Evolutionary conservation across 2,329 filamentous ascomycete genomes (phyloP).

Genomic region (Cryphonectria japonica): DNA sequence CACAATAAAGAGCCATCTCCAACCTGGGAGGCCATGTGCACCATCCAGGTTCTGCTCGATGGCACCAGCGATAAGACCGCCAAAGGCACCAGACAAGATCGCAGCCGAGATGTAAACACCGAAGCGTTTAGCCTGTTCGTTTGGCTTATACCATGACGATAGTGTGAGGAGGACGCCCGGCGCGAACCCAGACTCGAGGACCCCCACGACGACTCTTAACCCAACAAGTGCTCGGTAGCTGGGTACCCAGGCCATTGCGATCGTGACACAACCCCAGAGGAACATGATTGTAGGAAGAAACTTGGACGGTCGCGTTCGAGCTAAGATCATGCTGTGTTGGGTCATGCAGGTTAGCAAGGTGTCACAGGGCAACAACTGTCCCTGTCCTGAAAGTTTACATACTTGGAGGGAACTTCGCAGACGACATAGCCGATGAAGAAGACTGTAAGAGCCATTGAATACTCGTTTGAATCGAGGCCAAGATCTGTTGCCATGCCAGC

Average conservation of each 20-base stretch:
- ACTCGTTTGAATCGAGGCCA: constrained; percentile 44
- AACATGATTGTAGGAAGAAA: constrained; percentile 45
- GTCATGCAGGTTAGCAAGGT: not conserved
- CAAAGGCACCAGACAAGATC: constrained; percentile 43
- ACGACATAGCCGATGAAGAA: constrained; percentile 48
- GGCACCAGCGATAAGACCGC: constrained; percentile 57
- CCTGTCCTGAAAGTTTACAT: not conserved
- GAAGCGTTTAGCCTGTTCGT: constrained; percentile 21
- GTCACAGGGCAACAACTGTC: not conserved
- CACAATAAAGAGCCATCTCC: constrained; percentile 45
- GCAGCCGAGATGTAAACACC: constrained; percentile 30
- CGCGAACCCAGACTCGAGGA: constrained; percentile 61
- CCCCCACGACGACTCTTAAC: constrained; percentile 52
- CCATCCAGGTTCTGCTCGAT: constrained; percentile 40
- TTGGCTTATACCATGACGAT: constrained; percentile 64
- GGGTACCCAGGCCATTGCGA: constrained; percentile 44
- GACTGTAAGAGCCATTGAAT: constrained; percentile 46
- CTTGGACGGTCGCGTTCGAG: constrained; percentile 44
- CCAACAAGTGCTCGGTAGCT: constrained; percentile 40
- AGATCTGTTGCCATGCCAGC: constrained; percentile 48
- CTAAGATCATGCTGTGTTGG: constrained; percentile 42
- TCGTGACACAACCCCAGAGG: constrained; percentile 45
- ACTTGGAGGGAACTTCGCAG: constrained; percentile 49
- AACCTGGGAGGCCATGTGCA: constrained; percentile 42
- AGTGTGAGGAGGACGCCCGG: constrained; percentile 63